Base-by-base conservation (phyloP, 163 green algal species). In the Smithsoniella earleae region DNA sequence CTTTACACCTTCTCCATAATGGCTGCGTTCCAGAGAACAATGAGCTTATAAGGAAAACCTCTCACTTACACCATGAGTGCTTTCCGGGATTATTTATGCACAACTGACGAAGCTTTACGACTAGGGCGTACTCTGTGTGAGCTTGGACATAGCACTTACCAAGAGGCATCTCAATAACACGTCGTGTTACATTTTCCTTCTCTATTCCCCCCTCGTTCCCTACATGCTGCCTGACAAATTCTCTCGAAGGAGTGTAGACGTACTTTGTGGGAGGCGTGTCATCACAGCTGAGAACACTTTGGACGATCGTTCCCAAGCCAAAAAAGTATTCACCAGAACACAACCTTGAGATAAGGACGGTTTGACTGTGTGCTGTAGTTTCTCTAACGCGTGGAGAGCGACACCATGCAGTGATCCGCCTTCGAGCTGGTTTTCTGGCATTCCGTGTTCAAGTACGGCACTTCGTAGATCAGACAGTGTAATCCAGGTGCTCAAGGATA, bases 1-100 rank as follows among this genome's bases (percentile, higher is more conserved):
- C 2, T 86, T 84, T 1, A 92, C 81, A 13, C 87, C 87, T 58
- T 92, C 87, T 34, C 88, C 88, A 84, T 85, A 90, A 34, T 87
- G 62, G 77, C 83, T 88, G 79, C 62, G 22, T 22, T 65, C 8
- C 52, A 65, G 10, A 13, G 52, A 28, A 65, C n/a, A 27, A 65
- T 36, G 8, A 20, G 52, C 52, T 16, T 13, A 13, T 28, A 8
- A 27, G n/a, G n/a, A n/a, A n/a, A n/a, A n/a, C 20, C 20, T 18
- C 44, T 54, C 44, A 20, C 20, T 20, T 25, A 25, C 20, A 54
- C 0, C 20, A 54, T 27, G 18, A 18, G 43, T 16, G 16, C 16
- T 54, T 16, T 54, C 16, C 16, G 18, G 16, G 43, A 54, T 54
- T 54, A 27, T 16, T 18, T 27, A 8, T 36, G 52, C n/a, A 33